Base-by-base conservation (phyloP, 805 yeast genomes). In the Cyberlindnera meyerae region DNA sequence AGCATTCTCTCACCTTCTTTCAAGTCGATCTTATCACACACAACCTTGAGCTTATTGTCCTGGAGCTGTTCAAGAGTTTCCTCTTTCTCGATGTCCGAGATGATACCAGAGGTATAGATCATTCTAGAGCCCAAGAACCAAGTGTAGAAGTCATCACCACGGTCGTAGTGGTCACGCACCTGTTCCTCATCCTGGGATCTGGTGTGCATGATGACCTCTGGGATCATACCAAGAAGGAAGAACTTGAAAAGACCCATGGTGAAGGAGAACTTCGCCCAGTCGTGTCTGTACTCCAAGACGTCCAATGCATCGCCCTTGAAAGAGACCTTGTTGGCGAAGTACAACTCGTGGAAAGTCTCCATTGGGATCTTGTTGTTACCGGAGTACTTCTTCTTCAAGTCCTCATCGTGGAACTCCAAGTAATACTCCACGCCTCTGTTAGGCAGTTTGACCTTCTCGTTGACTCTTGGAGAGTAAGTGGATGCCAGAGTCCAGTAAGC, bases 161-260 rank as follows among this genome's bases (percentile, higher is more conserved):
- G 83, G 69, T 88, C 96, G 62, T 87, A 87, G 66, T 87, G 95
- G 55, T 83, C 96, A 63, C 95, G 79, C 39, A 87, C 96, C 65
- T 87, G 96, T 65, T 87, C 96, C 68, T 87, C 96, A 60, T 88
- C 96, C 68, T 87, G 96, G 15, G 94, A 82, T 59, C 86, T 78
- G 47, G 95, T 80, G 68, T 87, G 96, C 79, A 87, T 60, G 52
- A 87, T 82, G 40, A 87, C 94, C 66, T 87, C 96, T 30, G 96
- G 96, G 47, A 87, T 82, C 83, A 87, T 76, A 32, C 93, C 95
- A 34, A 85, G 72, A 48, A 87, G 62, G 68, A 87, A 88, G 66
- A 71, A 88, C 60, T 72, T 80, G 77, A 79, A 87, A 43, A 87
- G 70, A 22, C 84, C 67, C 42, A 75, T 53, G 29, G 96, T 87